Conservation (phyloP, 108 stramenopile genomes). For the Conticribra weissflogii region DNA sequence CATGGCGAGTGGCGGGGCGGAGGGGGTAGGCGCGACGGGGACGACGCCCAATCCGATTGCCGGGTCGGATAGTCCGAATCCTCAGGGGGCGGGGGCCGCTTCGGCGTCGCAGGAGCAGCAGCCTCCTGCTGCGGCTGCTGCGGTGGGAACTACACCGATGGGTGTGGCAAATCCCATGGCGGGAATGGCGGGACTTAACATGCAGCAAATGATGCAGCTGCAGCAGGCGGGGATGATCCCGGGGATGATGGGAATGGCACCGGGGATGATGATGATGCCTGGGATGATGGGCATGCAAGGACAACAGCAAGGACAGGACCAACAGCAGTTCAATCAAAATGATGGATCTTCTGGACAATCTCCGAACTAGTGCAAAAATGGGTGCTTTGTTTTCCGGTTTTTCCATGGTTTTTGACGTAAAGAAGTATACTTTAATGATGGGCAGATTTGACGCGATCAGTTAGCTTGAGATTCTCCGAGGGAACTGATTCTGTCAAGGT, state of each 20-base stretch:
- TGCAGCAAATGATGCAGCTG: constrained; percentile 41
- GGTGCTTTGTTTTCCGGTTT: too few species aligned
- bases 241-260: constrained; percentile 11
- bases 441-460: too few species aligned
- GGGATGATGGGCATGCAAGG: constrained; percentile 32
- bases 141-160: background rate
- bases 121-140: background rate
- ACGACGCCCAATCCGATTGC: background rate
- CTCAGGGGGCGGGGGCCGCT: constrained; percentile 17
- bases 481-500: too few species aligned
- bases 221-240: constrained; percentile 10
- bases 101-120: constrained; percentile 20
- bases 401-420: too few species aligned
- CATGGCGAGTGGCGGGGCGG: constrained; percentile 38
- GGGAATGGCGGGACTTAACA: constrained; percentile 11
- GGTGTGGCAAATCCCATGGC: constrained; percentile 18
- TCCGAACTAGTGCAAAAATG: too few species aligned
- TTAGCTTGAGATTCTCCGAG: too few species aligned
- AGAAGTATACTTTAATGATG: too few species aligned
- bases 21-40: constrained; percentile 4
- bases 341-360: background rate
- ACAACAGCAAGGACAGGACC: constrained; percentile 1
- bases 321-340: constrained; percentile 2
- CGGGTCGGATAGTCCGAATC: constrained; percentile 13
- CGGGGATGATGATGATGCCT: constrained; percentile 36